Percentiles rank a stretch among this genome's conserved stretches.
Conservation (phyloP, 2,329 filamentous ascomycete genomes). For the Alternaria alternata region DNA sequence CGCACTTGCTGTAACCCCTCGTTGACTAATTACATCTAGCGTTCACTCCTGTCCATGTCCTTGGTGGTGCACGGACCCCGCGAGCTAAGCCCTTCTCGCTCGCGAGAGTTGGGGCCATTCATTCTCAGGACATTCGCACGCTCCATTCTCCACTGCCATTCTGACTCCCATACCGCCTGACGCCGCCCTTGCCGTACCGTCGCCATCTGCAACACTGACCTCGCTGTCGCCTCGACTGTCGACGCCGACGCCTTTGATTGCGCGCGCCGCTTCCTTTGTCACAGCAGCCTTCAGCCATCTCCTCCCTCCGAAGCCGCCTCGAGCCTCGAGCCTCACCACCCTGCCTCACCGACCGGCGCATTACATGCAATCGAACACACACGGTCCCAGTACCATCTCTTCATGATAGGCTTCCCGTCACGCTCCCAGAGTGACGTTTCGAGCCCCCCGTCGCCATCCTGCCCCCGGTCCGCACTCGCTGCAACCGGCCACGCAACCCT, state of each 20-base stretch:
- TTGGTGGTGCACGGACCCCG: conserved; percentile 13
- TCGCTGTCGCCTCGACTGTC: conserved; percentile 26
- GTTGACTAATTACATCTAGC: conserved; percentile 28
- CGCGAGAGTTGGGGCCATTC: conserved; percentile 21
- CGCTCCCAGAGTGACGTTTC: conserved; percentile 26
- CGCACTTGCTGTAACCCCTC: conserved; percentile 15
- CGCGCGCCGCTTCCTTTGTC: conserved; percentile 42
- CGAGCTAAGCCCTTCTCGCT: conserved; percentile 20
- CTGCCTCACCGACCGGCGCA: conserved; percentile 35
- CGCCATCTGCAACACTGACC: conserved; percentile 21
- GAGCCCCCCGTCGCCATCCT: conserved; percentile 34
- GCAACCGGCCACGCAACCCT: conserved; percentile 40
- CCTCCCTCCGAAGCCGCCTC: conserved; percentile 36
- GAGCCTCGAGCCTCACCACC: conserved; percentile 30
- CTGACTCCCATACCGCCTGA: conserved; percentile 35
- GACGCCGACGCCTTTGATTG: conserved; percentile 19
- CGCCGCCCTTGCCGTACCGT: conserved; percentile 24
- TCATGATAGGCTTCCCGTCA: conserved; percentile 28
- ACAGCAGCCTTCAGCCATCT: conserved; percentile 26
- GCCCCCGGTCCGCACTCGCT: conserved; percentile 26
- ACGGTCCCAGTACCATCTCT: conserved; percentile 22
- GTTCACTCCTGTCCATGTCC: conserved; percentile 19
- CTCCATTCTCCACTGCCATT: conserved; percentile 29
- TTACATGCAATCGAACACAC: conserved; percentile 27
- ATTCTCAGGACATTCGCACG: conserved; percentile 28